A percentile compares a stretch with the other conserved stretches of the same genome.
phyloP scores from a whole-genome alignment of 805 yeast genomes.

The Myxozyma vanderwaltii region DNA sequence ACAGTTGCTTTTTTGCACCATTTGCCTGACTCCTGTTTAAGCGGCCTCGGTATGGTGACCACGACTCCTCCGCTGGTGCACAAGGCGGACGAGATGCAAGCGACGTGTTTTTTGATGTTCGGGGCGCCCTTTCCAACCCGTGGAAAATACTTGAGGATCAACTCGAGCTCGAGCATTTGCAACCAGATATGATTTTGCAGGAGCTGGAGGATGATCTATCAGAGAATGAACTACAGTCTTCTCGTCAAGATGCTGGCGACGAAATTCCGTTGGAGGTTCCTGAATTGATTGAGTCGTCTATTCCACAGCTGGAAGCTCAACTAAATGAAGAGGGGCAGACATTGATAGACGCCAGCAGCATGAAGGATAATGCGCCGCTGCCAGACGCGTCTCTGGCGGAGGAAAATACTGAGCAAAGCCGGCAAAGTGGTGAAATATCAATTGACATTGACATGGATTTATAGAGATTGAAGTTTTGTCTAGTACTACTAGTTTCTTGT shows the following conservation, averaged over 20 bases:
- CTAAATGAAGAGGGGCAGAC: too few relatives aligned
- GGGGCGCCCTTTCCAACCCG: conserved; percentile 25
- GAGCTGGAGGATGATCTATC: not conserved
- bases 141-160: conserved; percentile 26
- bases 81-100: not conserved
- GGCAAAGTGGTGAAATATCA: conserved; percentile 3
- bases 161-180: conserved; percentile 18
- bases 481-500: not conserved
- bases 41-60: conserved; percentile 7
- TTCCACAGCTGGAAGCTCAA: too few relatives aligned
- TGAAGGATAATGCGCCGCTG: too few relatives aligned
- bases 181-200: conserved; percentile 15
- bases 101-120: conserved; percentile 4
- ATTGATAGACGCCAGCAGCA: too few relatives aligned
- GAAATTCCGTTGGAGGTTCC: not conserved
- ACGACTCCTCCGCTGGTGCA: not conserved
- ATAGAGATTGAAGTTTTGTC: too few relatives aligned
- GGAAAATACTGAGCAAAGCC: too few relatives aligned
- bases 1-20: not conserved
- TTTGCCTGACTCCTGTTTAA: not conserved
- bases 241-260: not conserved
- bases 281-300: not conserved
- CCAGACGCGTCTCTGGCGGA: too few relatives aligned
- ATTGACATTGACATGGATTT: conserved; percentile 3
- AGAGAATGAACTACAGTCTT: not conserved